Base-by-base conservation (phyloP, 129 eudicot species). In the Centella asiatica region DNA sequence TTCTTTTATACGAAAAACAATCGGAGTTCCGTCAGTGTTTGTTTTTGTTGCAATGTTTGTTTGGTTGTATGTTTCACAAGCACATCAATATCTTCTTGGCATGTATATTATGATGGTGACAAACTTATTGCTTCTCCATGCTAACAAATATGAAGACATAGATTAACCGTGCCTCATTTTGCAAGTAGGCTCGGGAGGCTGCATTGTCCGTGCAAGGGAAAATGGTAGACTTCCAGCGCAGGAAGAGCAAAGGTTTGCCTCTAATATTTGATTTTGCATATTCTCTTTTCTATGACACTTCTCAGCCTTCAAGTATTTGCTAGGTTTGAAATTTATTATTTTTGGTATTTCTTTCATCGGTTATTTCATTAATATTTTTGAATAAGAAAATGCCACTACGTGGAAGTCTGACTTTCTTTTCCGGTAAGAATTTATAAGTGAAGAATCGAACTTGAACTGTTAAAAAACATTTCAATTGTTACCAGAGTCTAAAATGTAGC, bases 151-250 rank as follows among this genome's bases (percentile, higher is more conserved):
- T 24, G 25, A 11, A 1, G 14, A 10, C 27, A 12, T 8, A 69
- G 48, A 27, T 26, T 18, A 53, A 58, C 75, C 71, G 68, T 29
- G 39, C 69, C 65, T 37, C n/a, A 57, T 60, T 19, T 39, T 69
- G 66, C 40, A 56, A 44, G 72, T 81, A 93, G 99, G 81, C 80
- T 64, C 87, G 99, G 48, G 99, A 93, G 77, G 95, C 85, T 57
- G 85, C 93, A 23, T 52, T 72, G 56, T 78, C 74, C 69, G 87
- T 81, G 51, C 96, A 82, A 74, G 96, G 89, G 53, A 88, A 82
- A 75, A 72, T 82, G 72, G 96, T 93, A 27, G 99, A 93, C 78
- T 51, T 83, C 60, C 99, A 93, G 74, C 83, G 99, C 22, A 93
- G 81, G 81, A 88, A 77, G 80, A 87, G 78, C 73, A 93, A 83